A percentile compares a stretch with the other conserved stretches of the same genome.
Conservation (phyloP, 192 early-diverging fungal genomes). For the Rhizophagus prolifer region DNA sequence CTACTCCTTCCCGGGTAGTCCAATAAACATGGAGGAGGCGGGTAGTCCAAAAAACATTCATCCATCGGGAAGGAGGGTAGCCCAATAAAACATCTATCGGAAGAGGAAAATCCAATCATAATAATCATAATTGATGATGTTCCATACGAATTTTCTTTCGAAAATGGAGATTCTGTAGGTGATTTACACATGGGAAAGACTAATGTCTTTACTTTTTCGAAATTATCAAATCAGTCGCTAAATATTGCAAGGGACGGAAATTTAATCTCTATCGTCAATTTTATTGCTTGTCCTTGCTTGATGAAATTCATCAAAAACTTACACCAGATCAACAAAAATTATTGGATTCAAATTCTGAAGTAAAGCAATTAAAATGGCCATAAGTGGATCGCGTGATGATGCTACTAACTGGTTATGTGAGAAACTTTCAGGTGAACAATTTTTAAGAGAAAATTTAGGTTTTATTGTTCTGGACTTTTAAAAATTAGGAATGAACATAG, state of each 20-base stretch:
- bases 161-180: not conserved
- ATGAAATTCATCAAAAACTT: no score
- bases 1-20: conserved; percentile 11
- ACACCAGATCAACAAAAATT: conserved; percentile 7
- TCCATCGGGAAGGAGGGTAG: not conserved
- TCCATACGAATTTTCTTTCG: conserved; percentile 9
- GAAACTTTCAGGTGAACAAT: not conserved
- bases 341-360: conserved; percentile 14
- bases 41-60: conserved; percentile 10
- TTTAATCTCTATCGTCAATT: no score
- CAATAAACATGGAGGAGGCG: no score
- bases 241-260: conserved; percentile 16
- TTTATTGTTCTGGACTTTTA: conserved; percentile 7
- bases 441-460: conserved; percentile 20
- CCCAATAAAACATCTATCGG: no score
- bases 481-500: conserved; percentile 25
- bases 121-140: conserved; percentile 15
- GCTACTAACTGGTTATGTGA: conserved; percentile 4
- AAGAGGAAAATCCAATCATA: no score
- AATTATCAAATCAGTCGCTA: conserved; percentile 16
- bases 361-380: conserved; percentile 8
- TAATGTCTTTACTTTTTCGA: no score
- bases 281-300: no score
- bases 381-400: conserved; percentile 16
- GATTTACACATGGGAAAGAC: no score